A percentile compares a stretch with the other conserved stretches of the same genome.
phyloP scores from a whole-genome alignment of 2,329 filamentous ascomycete genomes.

The Penicillium brevicompactum region DNA sequence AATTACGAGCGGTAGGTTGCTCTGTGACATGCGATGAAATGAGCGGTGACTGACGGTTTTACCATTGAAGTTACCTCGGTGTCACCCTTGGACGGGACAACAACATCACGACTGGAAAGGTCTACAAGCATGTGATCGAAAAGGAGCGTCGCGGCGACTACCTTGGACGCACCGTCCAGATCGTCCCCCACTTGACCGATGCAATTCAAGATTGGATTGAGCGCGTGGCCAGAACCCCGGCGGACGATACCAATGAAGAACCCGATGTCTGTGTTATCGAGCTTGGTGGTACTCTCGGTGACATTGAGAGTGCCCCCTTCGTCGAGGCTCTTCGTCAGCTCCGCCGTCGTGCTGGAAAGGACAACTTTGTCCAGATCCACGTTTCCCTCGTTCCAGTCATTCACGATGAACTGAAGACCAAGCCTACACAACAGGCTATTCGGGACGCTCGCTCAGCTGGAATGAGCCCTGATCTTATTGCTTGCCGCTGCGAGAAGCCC shows the following conservation, averaged over 20 bases:
- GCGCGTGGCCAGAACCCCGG: slow-evolving; percentile 78
- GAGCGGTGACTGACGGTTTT: neutral
- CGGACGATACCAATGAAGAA: slow-evolving; percentile 78
- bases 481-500: slow-evolving; percentile 81
- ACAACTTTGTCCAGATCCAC: slow-evolving; percentile 85
- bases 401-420: slow-evolving; percentile 82
- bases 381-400: slow-evolving; percentile 76
- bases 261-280: slow-evolving; percentile 91
- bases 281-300: slow-evolving; percentile 55
- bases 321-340: slow-evolving; percentile 83
- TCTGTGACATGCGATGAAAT: neutral
- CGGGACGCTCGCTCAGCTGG: slow-evolving; percentile 80
- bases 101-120: slow-evolving; percentile 97
- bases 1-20: slow-evolving; percentile 64
- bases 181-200: slow-evolving; percentile 88
- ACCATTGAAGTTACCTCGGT: slow-evolving; percentile 63
- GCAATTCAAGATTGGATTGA: slow-evolving; percentile 92
- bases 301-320: slow-evolving; percentile 85
- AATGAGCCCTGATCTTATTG: slow-evolving; percentile 76
- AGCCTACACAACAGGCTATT: slow-evolving; percentile 90
- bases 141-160: slow-evolving; percentile 73
- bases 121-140: slow-evolving; percentile 86
- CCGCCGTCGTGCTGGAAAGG: slow-evolving; percentile 67
- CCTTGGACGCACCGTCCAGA: slow-evolving; percentile 83
- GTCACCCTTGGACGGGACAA: slow-evolving; percentile 80